Base-by-base conservation (phyloP, 1,284 basidiomycete species). In the Megacollybia platyphylla region DNA sequence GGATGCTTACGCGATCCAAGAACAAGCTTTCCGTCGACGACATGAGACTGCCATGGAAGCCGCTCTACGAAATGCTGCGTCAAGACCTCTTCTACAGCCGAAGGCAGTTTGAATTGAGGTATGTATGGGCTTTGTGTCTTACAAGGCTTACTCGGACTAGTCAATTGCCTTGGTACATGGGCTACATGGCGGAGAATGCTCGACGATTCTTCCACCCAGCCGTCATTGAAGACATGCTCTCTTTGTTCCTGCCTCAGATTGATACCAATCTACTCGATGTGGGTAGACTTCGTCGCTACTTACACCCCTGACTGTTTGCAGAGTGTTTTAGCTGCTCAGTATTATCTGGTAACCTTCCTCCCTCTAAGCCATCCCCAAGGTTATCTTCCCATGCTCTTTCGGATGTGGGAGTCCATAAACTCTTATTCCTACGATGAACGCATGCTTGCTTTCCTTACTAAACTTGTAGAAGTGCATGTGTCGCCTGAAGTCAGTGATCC, bases 121-220 rank as follows among this genome's bases (percentile, higher is more conserved):
- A 56, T 47, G 73, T 68, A 34, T 49, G 10, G 26, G 34, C 32
- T 38, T 37, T 3, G 32, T 48, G 26, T 38, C 41, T 20, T 41
- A 34, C 40, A 45, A 42, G 48, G 29, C 39, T 37, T 31, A 41
- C 17, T 32, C 27, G 4, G 11, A 32, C 10, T 44, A 87, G 83
- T 47, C 82, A 83, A 63, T 65, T 86, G 17, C 76, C 83, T n/a
- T 84, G 76, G 67, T 84, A 75, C 48, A 83, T 91, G 68, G 83
- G 90, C 20, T 88, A 86, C 56, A 73, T 97, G 47, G 87, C 90
- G 29, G 84, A 90, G 50, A 73, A 73, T 51, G 73, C 79, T 32
- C 81, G 87, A 51, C 71, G 87, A 36, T 97, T 97, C 71, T 97
- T 93, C 62, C 83, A 92, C 52, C 87, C 92, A 7, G 75, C 79